phyloP scores from a whole-genome alignment of 352 stramenopile species.

The Phytophthora quininea region DNA sequence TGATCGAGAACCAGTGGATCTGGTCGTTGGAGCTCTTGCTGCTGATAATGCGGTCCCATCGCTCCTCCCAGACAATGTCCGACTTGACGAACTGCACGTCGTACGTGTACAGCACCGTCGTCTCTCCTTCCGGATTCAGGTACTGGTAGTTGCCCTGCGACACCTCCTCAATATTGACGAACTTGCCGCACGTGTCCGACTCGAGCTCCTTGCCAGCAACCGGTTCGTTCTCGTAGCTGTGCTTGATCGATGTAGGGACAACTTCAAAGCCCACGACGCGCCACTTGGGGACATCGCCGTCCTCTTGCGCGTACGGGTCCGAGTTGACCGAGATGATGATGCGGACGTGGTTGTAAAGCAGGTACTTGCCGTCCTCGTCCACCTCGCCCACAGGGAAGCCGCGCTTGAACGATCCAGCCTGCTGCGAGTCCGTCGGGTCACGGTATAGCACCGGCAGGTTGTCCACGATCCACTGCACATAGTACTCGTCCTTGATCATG shows the following conservation, averaged over 20 bases:
- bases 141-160: slow-evolving; percentile 88
- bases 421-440: slow-evolving; percentile 69
- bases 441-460: slow-evolving; percentile 92
- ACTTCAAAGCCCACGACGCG: slow-evolving; percentile 97
- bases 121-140: slow-evolving; percentile 65
- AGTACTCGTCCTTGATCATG: slow-evolving; percentile 95
- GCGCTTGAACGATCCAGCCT: slow-evolving; percentile 84
- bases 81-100: slow-evolving; percentile 96
- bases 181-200: slow-evolving; percentile 87
- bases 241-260: slow-evolving; percentile 94
- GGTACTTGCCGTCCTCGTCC: slow-evolving; percentile 91
- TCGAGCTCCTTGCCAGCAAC: slow-evolving; percentile 79
- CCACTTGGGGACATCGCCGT: slow-evolving; percentile 62
- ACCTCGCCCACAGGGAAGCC: slow-evolving; percentile 94
- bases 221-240: slow-evolving; percentile 90
- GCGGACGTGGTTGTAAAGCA: slow-evolving; percentile 98
- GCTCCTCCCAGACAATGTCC: slow-evolving; percentile 95
- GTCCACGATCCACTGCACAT: slow-evolving; percentile 94
- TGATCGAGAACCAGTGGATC: slow-evolving; percentile 99
- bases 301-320: slow-evolving; percentile 76
- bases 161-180: slow-evolving; percentile 86
- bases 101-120: slow-evolving; percentile 98
- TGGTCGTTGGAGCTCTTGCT: slow-evolving; percentile 96
- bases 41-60: slow-evolving; percentile 99
- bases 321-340: slow-evolving; percentile 94